Evolutionary conservation across 2,329 filamentous ascomycete species (phyloP).

Genomic region (Dactylellina drechsleri): DNA sequence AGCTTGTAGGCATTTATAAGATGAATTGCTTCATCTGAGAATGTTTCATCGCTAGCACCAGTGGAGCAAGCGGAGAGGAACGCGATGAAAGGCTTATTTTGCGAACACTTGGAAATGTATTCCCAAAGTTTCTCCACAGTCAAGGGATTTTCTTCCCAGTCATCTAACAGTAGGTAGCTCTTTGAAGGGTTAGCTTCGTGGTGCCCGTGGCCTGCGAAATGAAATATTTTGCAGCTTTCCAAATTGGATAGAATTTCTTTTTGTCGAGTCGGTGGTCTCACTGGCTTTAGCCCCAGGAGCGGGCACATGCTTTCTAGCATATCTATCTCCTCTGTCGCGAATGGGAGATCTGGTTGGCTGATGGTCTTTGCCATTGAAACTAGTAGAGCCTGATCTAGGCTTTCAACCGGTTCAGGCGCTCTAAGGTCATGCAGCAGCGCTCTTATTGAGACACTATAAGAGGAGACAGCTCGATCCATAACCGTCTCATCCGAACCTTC

Average conservation of each 20-base stretch:
- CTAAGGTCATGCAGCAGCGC: slow-evolving; percentile 58
- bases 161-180: slow-evolving; percentile 59
- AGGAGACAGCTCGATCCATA: slow-evolving; percentile 62
- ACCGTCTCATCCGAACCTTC: slow-evolving; percentile 56
- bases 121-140: slow-evolving; percentile 13
- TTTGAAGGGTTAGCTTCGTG: slow-evolving; percentile 59
- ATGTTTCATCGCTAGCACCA: not conserved
- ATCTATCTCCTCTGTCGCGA: slow-evolving; percentile 7
- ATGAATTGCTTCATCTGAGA: slow-evolving; percentile 28
- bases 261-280: slow-evolving; percentile 6
- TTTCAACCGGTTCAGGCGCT: not conserved
- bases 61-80: slow-evolving; percentile 46
- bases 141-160: slow-evolving; percentile 18
- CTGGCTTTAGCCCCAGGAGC: slow-evolving; percentile 9
- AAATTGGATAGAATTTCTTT: slow-evolving; percentile 58
- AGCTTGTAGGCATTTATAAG: slow-evolving; percentile 21
- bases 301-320: slow-evolving; percentile 1
- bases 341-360: slow-evolving; percentile 9
- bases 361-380: slow-evolving; percentile 60
- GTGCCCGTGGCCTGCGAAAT: slow-evolving; percentile 63
- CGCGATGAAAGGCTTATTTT: slow-evolving; percentile 25
- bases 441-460: slow-evolving; percentile 61
- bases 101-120: not conserved
- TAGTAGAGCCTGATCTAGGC: slow-evolving; percentile 56
- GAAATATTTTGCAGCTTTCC: slow-evolving; percentile 60